Percentiles rank a stretch among this genome's conserved stretches.
phyloP scores from a whole-genome alignment of 2,329 filamentous ascomycete species.

The Fusarium lateritium region DNA sequence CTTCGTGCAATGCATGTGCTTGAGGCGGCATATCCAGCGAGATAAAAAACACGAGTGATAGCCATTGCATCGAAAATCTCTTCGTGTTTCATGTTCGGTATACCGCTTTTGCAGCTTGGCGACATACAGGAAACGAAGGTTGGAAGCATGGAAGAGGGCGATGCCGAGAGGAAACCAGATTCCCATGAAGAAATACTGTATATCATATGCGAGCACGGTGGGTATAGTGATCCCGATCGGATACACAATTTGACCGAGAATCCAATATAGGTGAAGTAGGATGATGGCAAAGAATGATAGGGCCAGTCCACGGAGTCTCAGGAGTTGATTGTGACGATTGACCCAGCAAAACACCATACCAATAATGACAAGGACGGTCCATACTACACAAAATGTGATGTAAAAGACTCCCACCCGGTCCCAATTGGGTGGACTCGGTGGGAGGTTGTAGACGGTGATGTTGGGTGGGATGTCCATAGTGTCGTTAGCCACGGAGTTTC shows the following conservation, averaged over 20 bases:
- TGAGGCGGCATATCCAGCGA: constrained; percentile 45
- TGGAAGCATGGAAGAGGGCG: constrained; percentile 75
- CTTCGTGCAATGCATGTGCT: constrained; percentile 58
- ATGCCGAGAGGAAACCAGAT: constrained; percentile 75
- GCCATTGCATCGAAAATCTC: not conserved
- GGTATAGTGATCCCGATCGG: constrained; percentile 57
- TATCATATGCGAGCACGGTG: constrained; percentile 57
- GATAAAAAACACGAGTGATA: not conserved
- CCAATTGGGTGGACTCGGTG: constrained; percentile 12
- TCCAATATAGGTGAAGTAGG: constrained; percentile 60
- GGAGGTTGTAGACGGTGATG: constrained; percentile 17
- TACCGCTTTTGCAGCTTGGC: constrained; percentile 64
- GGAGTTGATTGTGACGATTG: constrained; percentile 55
- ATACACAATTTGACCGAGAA: constrained; percentile 57
- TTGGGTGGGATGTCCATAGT: constrained; percentile 6
- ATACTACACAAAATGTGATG: constrained; percentile 13
- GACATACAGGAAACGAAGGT: constrained; percentile 71
- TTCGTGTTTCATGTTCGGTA: constrained; percentile 15
- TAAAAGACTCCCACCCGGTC: constrained; percentile 19
- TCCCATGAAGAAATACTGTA: constrained; percentile 75
- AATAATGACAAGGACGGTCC: constrained; percentile 18
- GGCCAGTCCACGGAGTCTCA: constrained; percentile 58
- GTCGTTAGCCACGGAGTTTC: too few relatives aligned
- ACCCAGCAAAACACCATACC: constrained; percentile 58
- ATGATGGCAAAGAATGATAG: constrained; percentile 58